Percentiles rank a stretch among this genome's conserved stretches.
phyloP scores from a whole-genome alignment of 1,284 basidiomycete species.

The Ceratobasidium sp. region DNA sequence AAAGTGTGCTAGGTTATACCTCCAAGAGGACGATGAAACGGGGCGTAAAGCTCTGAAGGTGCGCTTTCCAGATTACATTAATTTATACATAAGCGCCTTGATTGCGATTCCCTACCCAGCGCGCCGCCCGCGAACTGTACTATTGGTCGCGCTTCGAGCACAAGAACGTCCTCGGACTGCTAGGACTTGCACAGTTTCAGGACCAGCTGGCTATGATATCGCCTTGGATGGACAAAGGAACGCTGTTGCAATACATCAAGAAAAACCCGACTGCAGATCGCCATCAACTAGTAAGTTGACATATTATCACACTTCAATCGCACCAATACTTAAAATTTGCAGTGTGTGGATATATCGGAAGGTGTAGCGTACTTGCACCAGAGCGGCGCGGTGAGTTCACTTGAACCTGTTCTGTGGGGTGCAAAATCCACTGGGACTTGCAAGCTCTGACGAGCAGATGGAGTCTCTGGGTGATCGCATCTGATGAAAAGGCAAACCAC shows the following conservation, averaged over 20 bases:
- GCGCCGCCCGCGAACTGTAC: constrained; percentile 13
- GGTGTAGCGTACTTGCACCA: constrained; percentile 23
- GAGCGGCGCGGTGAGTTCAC: background rate
- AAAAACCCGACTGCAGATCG: background rate
- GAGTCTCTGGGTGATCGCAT: no score
- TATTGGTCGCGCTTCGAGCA: constrained; percentile 13
- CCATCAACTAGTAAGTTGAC: background rate
- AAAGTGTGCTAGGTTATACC: no score
- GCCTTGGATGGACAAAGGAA: no score
- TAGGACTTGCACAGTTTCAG: constrained; percentile 16
- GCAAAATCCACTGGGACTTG: no score
- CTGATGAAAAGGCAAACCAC: no score
- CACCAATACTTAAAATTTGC: no score
- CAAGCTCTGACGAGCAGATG: no score
- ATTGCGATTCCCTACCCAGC: background rate
- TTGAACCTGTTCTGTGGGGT: no score
- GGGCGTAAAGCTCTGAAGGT: background rate
- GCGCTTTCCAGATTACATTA: background rate
- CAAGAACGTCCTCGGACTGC: background rate
- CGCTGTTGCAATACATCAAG: background rate
- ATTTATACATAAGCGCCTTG: background rate
- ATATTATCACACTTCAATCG: background rate
- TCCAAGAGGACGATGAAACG: no score
- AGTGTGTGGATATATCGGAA: constrained; percentile 9
- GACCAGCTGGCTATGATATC: background rate